Evolutionary conservation across 139 green algal genomes (phyloP).

Genomic region (Picochlorum sp.): DNA sequence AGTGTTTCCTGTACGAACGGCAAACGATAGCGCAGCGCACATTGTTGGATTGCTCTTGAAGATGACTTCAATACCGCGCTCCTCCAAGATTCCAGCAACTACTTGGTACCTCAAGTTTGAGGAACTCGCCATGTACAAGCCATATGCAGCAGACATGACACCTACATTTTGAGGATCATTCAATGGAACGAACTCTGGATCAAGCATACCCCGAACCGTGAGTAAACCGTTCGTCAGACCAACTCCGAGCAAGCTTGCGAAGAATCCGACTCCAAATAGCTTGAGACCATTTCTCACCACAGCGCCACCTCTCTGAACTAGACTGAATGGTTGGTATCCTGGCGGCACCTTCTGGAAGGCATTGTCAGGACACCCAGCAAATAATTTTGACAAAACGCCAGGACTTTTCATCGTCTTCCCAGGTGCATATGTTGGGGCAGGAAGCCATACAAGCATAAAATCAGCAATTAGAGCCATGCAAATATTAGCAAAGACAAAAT

Average conservation of each 20-base stretch:
- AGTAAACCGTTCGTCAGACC: conserved; percentile 79
- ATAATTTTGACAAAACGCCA: conserved; percentile 30
- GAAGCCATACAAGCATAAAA: conserved; percentile 98
- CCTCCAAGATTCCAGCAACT: conserved; percentile 84
- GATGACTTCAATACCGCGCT: conserved; percentile 80
- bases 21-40: conserved; percentile 64
- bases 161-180: conserved; percentile 68
- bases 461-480: conserved; percentile 96
- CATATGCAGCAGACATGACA: conserved; percentile 69
- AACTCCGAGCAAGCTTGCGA: conserved; percentile 71
- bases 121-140: conserved; percentile 87
- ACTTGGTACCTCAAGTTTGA: conserved; percentile 88
- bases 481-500: conserved; percentile 93
- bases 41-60: conserved; percentile 54
- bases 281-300: conserved; percentile 80
- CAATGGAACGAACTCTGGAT: conserved; percentile 48
- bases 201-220: conserved; percentile 41
- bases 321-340: conserved; percentile 49
- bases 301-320: conserved; percentile 63
- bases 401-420: background rate
- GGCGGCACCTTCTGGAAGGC: conserved; percentile 72
- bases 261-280: conserved; percentile 78
- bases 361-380: conserved; percentile 88
- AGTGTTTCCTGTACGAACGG: conserved; percentile 61
- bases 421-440: conserved; percentile 73